phyloP scores from a whole-genome alignment of 2,329 filamentous ascomycete species.

The Rosellinia necatrix region DNA sequence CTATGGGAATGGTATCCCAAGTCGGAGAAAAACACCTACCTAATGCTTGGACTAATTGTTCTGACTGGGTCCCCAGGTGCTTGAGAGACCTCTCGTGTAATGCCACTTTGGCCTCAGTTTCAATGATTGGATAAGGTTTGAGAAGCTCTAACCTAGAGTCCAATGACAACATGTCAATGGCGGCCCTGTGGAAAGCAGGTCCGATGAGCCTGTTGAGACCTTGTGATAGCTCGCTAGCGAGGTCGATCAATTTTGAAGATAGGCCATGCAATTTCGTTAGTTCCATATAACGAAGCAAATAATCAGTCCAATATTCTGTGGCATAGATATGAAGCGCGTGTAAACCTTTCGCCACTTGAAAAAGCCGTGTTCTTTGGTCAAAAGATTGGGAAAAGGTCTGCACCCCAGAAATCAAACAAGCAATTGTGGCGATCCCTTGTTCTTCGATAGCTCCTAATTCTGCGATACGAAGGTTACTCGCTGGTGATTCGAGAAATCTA shows the following conservation, averaged over 20 bases:
- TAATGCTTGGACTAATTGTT: neutral
- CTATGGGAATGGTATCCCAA: neutral
- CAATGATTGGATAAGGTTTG: neutral
- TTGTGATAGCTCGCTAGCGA: neutral
- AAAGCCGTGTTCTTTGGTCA: neutral
- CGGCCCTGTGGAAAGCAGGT: neutral
- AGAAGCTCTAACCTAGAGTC: neutral
- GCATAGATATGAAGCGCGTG: constrained; percentile 9
- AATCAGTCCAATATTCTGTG: constrained; percentile 5
- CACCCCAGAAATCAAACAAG: constrained; percentile 1
- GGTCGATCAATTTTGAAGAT: neutral
- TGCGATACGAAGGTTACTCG: neutral
- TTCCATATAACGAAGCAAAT: neutral
- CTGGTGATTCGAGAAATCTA: constrained; percentile 1
- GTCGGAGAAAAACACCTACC: neutral
- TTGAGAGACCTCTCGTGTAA: neutral
- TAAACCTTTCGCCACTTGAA: constrained; percentile 6
- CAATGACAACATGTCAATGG: neutral
- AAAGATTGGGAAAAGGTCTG: neutral
- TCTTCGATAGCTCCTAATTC: neutral
- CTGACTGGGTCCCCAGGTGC: neutral
- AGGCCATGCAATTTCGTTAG: neutral
- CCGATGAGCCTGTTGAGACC: neutral
- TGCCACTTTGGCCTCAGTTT: neutral
- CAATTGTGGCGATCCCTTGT: neutral